Base-by-base conservation (phyloP, 2,329 filamentous ascomycete genomes). In the Neonectria sp. region DNA sequence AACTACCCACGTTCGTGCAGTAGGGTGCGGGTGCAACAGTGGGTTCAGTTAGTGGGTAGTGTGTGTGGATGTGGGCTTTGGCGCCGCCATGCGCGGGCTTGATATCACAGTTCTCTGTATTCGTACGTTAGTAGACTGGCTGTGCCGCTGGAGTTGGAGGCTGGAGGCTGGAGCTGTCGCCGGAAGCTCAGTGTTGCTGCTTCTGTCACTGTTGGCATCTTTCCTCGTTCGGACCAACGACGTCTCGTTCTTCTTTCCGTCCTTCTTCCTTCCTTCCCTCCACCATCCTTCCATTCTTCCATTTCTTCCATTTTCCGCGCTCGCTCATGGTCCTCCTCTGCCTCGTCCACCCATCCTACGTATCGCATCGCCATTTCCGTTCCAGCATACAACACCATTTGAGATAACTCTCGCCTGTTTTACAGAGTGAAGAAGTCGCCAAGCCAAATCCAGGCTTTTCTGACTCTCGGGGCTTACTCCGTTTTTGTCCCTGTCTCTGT, bases 291-390 rank as follows among this genome's bases (percentile, higher is more conserved):
- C 57, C 46, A 53, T 57, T 46, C 63, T 65, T 65, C 59, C 55
- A 65, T 60, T 60, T 65, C 63, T 61, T 65, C 63, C 46, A 61
- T 45, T 61, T 21, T 53, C 63, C 57, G 52, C 58, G 58, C 48
- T 61, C 52, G 63, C 51, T 55, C 58, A 45, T 60, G 11, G 40
- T 52, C 21, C 53, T 43, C 43, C 24, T 13, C 53, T 56, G 31
- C 43, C 51, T 56, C 55, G 27, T 48, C 46, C 15, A 52, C 51
- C 60, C 49, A 55, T 37, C 59, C 51, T 33, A 55, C 25, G 37
- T 60, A 53, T 46, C 37, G 11, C 58, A 46, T 55, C 49, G 24
- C 43, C 48, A 27, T 29, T 37, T 55, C n/a, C 17, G 24, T 31
- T 25, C 48, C 35, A 25, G 37, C 35, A 40, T 45, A 27, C 31